A percentile compares a stretch with the other conserved stretches of the same genome.
Conservation (phyloP, 2,329 filamentous ascomycete species). For the Apiospora marii region DNA sequence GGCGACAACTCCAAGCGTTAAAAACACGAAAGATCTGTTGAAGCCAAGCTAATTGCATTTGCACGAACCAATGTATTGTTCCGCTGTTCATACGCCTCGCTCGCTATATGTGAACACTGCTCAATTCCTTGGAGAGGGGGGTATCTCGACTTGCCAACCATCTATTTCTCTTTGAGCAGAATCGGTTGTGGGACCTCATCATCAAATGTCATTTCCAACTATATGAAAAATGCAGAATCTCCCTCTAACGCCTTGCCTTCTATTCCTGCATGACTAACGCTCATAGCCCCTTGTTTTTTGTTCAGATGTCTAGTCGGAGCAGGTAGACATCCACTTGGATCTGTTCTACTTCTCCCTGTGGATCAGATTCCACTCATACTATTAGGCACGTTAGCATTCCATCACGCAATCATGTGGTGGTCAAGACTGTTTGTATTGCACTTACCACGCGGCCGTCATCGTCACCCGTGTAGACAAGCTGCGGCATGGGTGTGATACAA, state of each 20-base stretch:
- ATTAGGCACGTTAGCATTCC: slow-evolving; percentile 29
- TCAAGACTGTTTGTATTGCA: slow-evolving; percentile 36
- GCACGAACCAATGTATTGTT: slow-evolving; percentile 7
- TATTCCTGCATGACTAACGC: neutral
- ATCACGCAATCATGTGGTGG: neutral
- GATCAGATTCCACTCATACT: slow-evolving; percentile 72
- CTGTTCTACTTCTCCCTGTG: slow-evolving; percentile 61
- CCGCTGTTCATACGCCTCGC: slow-evolving; percentile 7
- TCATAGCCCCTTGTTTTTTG: neutral
- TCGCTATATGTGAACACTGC: slow-evolving; percentile 1
- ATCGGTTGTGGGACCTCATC: neutral
- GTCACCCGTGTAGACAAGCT: slow-evolving; percentile 90
- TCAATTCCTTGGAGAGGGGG: neutral
- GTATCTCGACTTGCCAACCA: slow-evolving; percentile 13
- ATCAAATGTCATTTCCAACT: slow-evolving; percentile 19
- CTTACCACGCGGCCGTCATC: slow-evolving; percentile 90
- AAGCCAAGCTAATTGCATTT: slow-evolving; percentile 5
- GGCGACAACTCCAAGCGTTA: neutral
- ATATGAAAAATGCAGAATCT: neutral
- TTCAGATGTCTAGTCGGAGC: neutral
- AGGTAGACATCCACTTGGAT: neutral
- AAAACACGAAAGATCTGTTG: slow-evolving; percentile 14
- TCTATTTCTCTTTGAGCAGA: slow-evolving; percentile 5
- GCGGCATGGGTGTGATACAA: slow-evolving; percentile 83
- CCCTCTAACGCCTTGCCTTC: neutral